Evolutionary conservation across 768 basidiomycete species (phyloP).

Genomic region (Kwoniella heveanensis): DNA sequence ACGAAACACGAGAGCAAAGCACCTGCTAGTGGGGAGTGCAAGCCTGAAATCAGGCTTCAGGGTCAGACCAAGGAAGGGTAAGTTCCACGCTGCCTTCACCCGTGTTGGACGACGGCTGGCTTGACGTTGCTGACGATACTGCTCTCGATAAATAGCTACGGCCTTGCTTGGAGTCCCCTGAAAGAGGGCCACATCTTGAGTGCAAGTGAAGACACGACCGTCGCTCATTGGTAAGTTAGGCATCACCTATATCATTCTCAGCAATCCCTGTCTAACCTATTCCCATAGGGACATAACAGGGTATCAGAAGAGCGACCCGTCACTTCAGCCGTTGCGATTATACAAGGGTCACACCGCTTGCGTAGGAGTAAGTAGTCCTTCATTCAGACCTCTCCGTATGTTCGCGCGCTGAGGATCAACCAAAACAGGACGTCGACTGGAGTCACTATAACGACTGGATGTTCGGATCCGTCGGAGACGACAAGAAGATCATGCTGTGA

Average conservation of each 20-base stretch:
- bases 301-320: conserved; percentile 73
- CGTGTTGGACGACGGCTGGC: not conserved
- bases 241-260: no score
- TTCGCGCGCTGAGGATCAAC: conserved; percentile 11
- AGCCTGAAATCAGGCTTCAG: conserved; percentile 84
- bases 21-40: conserved; percentile 77
- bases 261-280: no score
- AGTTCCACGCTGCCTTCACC: conserved; percentile 50
- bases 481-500: conserved; percentile 89
- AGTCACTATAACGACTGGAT: conserved; percentile 76
- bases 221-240: conserved; percentile 91
- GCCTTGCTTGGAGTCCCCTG: conserved; percentile 85
- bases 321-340: conserved; percentile 78
- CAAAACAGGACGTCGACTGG: conserved; percentile 92
- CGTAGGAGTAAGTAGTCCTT: conserved; percentile 71
- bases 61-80: conserved; percentile 94
- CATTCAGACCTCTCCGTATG: no score
- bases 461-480: conserved; percentile 94
- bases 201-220: conserved; percentile 92
- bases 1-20: conserved; percentile 96
- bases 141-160: conserved; percentile 65
- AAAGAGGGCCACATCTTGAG: conserved; percentile 83
- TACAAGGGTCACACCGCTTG: conserved; percentile 88
- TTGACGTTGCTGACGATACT: not conserved
- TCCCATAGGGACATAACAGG: conserved; percentile 85